Percentiles rank a stretch among this genome's conserved stretches.
These are phyloP conservation scores for Trichoderma orchidacearum DNA, from an alignment of 495 filamentous ascomycete genomes.

Conservation along the genomic window DNA sequence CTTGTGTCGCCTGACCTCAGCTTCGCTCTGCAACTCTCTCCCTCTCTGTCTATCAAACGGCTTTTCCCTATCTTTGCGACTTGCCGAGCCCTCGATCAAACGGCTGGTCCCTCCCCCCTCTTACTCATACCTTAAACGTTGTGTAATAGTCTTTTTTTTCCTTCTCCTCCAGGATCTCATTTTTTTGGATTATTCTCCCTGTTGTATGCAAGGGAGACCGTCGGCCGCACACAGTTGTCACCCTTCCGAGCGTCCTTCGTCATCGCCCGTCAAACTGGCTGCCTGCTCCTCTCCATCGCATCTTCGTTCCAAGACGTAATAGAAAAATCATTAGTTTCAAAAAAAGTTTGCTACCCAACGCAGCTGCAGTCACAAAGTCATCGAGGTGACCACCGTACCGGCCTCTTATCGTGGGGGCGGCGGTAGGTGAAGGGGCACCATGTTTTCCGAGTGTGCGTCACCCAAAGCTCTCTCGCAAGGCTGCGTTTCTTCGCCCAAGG, in stretches of 20 bases:
- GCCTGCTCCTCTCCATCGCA: background rate
- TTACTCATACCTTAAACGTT: background rate
- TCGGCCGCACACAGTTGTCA: background rate
- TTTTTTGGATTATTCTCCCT: background rate
- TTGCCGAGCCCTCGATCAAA: background rate
- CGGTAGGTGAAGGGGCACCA: slow-evolving; percentile 20
- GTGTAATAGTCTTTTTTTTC: background rate
- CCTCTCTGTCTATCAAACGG: background rate
- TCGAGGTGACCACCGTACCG: background rate
- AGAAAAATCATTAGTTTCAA: background rate
- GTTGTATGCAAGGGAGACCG: background rate
- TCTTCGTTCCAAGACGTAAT: background rate
- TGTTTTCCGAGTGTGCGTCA: slow-evolving; percentile 96
- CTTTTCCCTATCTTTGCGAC: background rate
- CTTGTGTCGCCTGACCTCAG: background rate
- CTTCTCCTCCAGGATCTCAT: background rate
- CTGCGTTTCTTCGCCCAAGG: background rate
- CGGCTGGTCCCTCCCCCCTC: background rate
- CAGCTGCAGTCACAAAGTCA: background rate
- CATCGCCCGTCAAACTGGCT: background rate
- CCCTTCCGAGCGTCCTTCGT: background rate
- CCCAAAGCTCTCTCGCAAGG: background rate
- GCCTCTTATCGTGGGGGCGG: slow-evolving; percentile 1
- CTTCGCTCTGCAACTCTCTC: background rate
- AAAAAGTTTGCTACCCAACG: background rate